These are phyloP conservation scores for Microdochium nivale DNA, from an alignment of 2,329 filamentous ascomycete species.

Conservation along the genomic window DNA sequence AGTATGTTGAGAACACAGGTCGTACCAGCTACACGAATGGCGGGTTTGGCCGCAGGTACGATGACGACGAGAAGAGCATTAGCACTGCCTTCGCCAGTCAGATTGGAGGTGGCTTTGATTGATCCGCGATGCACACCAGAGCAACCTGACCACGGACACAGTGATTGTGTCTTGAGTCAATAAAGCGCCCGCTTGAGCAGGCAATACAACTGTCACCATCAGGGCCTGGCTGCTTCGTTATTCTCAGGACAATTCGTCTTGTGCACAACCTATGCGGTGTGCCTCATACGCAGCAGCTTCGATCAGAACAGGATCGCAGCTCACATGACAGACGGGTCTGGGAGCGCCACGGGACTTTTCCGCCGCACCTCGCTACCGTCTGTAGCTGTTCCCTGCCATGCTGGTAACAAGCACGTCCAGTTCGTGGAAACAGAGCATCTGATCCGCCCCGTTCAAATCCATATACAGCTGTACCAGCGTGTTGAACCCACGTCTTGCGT, in stretches of 20 bases:
- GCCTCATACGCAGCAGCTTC: not conserved
- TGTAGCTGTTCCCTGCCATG: too few relatives aligned
- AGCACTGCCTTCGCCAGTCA: conserved; percentile 97
- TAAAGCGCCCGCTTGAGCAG: not conserved
- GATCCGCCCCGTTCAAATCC: too few relatives aligned
- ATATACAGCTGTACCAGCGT: too few relatives aligned
- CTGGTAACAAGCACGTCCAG: too few relatives aligned
- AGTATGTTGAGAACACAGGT: conserved; percentile 82
- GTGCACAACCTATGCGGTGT: not conserved
- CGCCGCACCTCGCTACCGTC: too few relatives aligned
- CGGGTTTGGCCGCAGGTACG: conserved; percentile 62
- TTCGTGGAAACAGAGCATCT: too few relatives aligned
- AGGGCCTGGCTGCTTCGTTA: too few relatives aligned
- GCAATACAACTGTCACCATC: not conserved
- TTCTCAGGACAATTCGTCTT: not conserved
- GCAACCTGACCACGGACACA: not conserved
- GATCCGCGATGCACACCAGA: conserved; percentile 7
- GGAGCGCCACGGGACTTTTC: too few relatives aligned
- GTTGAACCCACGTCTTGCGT: too few relatives aligned
- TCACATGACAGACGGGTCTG: not conserved
- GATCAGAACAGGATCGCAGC: not conserved
- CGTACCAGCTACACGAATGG: conserved; percentile 54
- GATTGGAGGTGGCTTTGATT: conserved; percentile 50
- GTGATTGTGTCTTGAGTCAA: not conserved
- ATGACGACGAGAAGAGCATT: conserved; percentile 93